Evolutionary conservation across 1,284 basidiomycete genomes (phyloP), one percentile per base, ranked within the genome.

Genomic region (Ustilago shanxiensis): DNA sequence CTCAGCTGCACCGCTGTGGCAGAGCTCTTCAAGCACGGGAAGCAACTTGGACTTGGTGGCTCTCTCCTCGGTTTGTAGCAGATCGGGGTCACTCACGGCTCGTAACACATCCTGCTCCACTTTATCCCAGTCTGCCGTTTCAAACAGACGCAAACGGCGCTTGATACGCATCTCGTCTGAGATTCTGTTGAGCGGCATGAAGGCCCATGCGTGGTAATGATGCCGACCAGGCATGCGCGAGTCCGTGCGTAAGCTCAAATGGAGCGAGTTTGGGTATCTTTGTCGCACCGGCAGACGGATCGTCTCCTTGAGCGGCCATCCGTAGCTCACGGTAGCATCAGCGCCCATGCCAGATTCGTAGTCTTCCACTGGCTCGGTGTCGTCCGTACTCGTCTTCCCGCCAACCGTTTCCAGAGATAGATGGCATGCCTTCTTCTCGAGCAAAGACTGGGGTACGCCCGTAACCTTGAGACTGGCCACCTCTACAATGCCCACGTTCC

Each of bases 401-500:
- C 80, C 80, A 9, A 77, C 76, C 20, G 79, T 81, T 53, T 82
- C 76, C 22, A 83, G 47, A 31, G 39, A 26, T 6, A 82, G 44
- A 56, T 83, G 76, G 44, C 61, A 77, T 2, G 58, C 58, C 60
- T 78, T 79, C 41, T 74, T 70, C 31, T 82, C 78, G 31, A 74
- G 68, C 59, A 73, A 31, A n/a, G 44, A 47, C 35, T 57, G 63
- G 7, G 66, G 61, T n/a, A 79, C 44, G 11, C 77, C 77, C 8
- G 57, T 54, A 7, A 77, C 75, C 44, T 71, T 72, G 66, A 72
- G 51, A 31, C 59, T 69, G 13, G 57, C 67, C 2, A 84, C 50
- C 54, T 83, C 79, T 14, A 84, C 54, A 8, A 81, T 54, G 28
- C 83, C 83, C 4, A 84, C 58, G 41, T 82, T 81, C 83, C 83